A percentile compares a stretch with the other conserved stretches of the same genome.
phyloP scores from a whole-genome alignment of 306 rosid genomes.

The Cicer judaicum region DNA sequence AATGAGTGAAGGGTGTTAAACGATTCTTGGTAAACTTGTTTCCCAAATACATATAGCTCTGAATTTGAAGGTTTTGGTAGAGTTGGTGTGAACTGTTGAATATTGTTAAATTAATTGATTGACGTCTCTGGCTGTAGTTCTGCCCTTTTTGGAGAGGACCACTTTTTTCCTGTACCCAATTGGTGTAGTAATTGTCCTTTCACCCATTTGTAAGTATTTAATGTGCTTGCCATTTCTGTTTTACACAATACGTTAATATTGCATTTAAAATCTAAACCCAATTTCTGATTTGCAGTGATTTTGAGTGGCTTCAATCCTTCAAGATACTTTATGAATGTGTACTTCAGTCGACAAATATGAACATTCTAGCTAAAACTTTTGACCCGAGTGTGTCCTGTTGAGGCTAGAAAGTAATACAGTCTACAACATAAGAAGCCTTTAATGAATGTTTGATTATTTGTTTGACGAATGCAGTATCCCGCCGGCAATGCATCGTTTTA shows the following conservation, averaged over 20 bases:
- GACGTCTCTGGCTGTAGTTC: conserved; percentile 64
- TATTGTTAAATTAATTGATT: conserved; percentile 37
- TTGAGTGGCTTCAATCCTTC: conserved; percentile 99
- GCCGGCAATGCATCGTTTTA: conserved; percentile 42
- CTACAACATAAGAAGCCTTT: conserved; percentile 51
- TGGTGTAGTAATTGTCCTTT: conserved; percentile 82
- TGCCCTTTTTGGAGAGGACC: conserved; percentile 96
- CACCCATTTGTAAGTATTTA: conserved; percentile 91
- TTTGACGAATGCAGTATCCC: conserved; percentile 44
- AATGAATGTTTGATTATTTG: conserved; percentile 51
- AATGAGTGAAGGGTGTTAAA: conserved; percentile 29
- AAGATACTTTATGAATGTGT: conserved; percentile 88
- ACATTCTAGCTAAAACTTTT: conserved; percentile 51
- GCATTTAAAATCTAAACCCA: conserved; percentile 44
- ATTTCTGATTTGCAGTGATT: conserved; percentile 69
- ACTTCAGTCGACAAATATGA: conserved; percentile 78
- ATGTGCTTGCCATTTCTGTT: conserved; percentile 37
- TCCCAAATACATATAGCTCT: conserved; percentile 7
- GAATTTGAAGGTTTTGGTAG: conserved; percentile 18
- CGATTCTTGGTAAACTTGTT: conserved; percentile 7
- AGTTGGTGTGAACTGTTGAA: conserved; percentile 19
- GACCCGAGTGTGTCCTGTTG: conserved; percentile 52
- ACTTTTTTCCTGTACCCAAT: conserved; percentile 94
- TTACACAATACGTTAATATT: conserved; percentile 25
- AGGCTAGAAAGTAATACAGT: conserved; percentile 54